Conservation (phyloP, 345 rosid genomes). For the Orychophragmus violaceus region DNA sequence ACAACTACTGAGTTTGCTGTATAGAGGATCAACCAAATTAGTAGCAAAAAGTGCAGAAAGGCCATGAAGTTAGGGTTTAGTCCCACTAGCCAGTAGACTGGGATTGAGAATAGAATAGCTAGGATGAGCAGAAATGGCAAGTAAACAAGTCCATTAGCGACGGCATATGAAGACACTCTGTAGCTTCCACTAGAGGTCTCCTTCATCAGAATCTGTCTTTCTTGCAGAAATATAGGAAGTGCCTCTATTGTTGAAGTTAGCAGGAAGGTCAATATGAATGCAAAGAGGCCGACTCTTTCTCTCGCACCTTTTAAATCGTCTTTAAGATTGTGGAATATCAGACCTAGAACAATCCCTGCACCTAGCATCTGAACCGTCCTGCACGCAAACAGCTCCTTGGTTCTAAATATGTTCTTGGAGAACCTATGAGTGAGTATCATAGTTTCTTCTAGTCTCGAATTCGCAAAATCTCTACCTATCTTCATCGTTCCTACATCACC, state of each 20-base stretch:
- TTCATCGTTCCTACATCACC: conserved; percentile 49
- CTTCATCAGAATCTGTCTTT: conserved; percentile 85
- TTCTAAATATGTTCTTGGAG: conserved; percentile 83
- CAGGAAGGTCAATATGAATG: conserved; percentile 80
- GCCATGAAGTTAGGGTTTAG: conserved; percentile 56
- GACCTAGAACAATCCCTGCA: conserved; percentile 83
- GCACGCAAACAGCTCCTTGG: conserved; percentile 79
- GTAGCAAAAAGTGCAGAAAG: conserved; percentile 59
- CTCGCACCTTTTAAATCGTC: conserved; percentile 62
- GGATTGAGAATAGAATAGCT: conserved; percentile 59
- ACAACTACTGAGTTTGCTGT: conserved; percentile 95
- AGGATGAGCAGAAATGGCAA: conserved; percentile 84
- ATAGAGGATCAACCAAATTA: conserved; percentile 93
- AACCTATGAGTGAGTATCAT: conserved; percentile 72
- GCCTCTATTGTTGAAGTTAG: conserved; percentile 84
- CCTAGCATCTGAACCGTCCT: conserved; percentile 78
- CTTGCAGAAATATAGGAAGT: conserved; percentile 83
- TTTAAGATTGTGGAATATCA: conserved; percentile 58
- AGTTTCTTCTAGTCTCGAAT: conserved; percentile 65
- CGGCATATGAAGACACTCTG: conserved; percentile 74
- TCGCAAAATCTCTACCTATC: conserved; percentile 44
- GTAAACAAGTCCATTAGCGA: conserved; percentile 86
- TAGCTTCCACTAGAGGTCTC: conserved; percentile 87
- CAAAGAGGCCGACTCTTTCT: conserved; percentile 91
- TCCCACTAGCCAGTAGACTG: conserved; percentile 90